Percentiles rank a stretch among this genome's conserved stretches.
Evolutionary conservation across 441 rosid genomes (phyloP).

Genomic region (Jatropha multifida): DNA sequence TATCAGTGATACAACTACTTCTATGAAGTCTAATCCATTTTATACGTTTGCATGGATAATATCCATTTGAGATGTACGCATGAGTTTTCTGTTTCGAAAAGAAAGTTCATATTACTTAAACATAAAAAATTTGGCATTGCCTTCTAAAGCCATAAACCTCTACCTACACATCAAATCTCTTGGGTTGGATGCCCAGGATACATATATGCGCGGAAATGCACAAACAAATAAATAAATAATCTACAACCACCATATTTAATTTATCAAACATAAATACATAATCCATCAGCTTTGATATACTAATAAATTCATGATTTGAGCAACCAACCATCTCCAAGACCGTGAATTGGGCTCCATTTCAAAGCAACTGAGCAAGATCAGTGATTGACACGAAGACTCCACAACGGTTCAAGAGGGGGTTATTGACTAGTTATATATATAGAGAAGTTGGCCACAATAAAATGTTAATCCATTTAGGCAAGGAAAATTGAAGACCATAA

Average conservation of each 20-base stretch:
- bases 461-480: background rate
- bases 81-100: too few relatives aligned
- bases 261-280: background rate
- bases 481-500: conserved; percentile 15
- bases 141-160: too few relatives aligned
- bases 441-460: background rate
- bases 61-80: too few relatives aligned
- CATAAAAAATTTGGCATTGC: too few relatives aligned
- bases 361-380: background rate
- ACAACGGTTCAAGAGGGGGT: background rate
- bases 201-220: too few relatives aligned
- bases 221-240: too few relatives aligned
- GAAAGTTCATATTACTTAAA: too few relatives aligned
- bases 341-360: background rate
- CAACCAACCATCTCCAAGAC: background rate
- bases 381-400: background rate
- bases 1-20: background rate
- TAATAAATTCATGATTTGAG: background rate
- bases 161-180: too few relatives aligned
- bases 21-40: background rate
- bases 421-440: background rate
- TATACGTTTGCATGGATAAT: too few relatives aligned
- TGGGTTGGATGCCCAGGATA: too few relatives aligned
- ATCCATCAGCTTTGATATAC: background rate
- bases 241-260: background rate